Conservation (phyloP, 306 rosid genomes). For the Cicer bijugum region DNA sequence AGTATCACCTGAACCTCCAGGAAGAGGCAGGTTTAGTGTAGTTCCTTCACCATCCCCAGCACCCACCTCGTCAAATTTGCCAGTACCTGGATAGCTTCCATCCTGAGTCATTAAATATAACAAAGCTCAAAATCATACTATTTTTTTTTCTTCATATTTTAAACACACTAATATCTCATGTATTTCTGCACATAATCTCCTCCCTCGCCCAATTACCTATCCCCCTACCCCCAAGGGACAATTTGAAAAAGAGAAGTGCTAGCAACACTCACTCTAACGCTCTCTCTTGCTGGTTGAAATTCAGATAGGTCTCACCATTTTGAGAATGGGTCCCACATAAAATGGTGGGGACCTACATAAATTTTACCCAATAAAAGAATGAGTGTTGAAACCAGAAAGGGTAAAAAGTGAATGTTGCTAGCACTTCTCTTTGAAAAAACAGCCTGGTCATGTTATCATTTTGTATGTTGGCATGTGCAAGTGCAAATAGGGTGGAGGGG, state of each 20-base stretch:
- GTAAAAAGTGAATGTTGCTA: too few relatives aligned
- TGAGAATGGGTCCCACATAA: too few relatives aligned
- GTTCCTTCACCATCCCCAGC: conserved; percentile 86
- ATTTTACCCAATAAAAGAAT: too few relatives aligned
- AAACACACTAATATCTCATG: not conserved
- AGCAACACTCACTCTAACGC: too few relatives aligned
- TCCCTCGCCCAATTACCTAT: not conserved
- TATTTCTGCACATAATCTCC: conserved; percentile 10
- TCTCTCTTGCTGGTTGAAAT: too few relatives aligned
- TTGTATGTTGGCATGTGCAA: conserved; percentile 8
- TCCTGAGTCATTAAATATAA: conserved; percentile 54
- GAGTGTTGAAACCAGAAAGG: too few relatives aligned
- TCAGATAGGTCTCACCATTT: too few relatives aligned
- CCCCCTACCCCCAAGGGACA: not conserved
- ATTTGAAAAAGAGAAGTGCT: not conserved
- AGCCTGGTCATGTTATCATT: not conserved
- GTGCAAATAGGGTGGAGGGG: conserved; percentile 8
- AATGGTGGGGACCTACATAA: too few relatives aligned
- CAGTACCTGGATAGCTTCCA: conserved; percentile 98
- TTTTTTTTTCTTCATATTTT: not conserved
- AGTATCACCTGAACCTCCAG: conserved; percentile 92
- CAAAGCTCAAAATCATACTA: conserved; percentile 19
- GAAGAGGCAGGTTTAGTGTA: conserved; percentile 88
- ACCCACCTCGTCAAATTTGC: conserved; percentile 83
- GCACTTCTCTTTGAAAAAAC: not conserved